A percentile compares a stretch with the other conserved stretches of the same genome.
phyloP scores from a whole-genome alignment of 163 green algal genomes.

The Trebouxiophyceae sp. region DNA sequence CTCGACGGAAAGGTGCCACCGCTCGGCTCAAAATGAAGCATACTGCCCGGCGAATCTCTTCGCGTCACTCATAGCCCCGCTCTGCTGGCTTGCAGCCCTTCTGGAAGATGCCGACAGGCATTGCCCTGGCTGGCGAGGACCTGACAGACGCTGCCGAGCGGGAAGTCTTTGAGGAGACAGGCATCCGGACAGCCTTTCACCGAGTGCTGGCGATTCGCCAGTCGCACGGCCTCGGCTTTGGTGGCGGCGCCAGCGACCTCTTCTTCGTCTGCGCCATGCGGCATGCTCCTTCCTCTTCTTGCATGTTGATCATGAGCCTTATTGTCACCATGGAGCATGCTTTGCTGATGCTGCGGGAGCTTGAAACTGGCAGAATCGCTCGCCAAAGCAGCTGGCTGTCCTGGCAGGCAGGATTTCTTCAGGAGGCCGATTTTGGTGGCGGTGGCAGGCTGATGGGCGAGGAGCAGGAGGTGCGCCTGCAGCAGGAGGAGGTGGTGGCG shows the following conservation, averaged over 20 bases:
- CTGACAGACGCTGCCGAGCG: conserved; percentile 42
- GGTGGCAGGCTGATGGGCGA: background rate
- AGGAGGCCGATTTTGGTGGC: background rate
- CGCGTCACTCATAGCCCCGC: background rate
- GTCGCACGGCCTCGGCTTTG: conserved; percentile 43
- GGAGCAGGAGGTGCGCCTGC: background rate
- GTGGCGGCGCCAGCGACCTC: conserved; percentile 30
- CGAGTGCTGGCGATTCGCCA: conserved; percentile 43
- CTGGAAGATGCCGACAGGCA: conserved; percentile 38
- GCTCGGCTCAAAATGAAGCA: background rate
- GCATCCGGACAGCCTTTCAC: conserved; percentile 34
- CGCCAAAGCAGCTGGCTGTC: background rate
- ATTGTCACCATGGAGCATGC: too few relatives aligned
- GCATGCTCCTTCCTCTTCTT: conserved; percentile 4
- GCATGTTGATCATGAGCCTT: background rate
- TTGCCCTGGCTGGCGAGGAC: conserved; percentile 63
- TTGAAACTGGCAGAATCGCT: too few relatives aligned
- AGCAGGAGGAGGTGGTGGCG: background rate
- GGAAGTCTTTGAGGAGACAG: conserved; percentile 52
- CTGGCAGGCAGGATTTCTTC: background rate
- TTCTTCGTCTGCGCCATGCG: conserved; percentile 46
- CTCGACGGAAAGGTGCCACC: conserved; percentile 15
- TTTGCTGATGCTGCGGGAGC: too few relatives aligned
- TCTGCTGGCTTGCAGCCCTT: background rate
- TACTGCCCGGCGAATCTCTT: background rate